Evolutionary conservation across 108 stramenopile species (phyloP), one percentile per base, ranked within the genome.

Genomic region (Cylindrotheca closterium): DNA sequence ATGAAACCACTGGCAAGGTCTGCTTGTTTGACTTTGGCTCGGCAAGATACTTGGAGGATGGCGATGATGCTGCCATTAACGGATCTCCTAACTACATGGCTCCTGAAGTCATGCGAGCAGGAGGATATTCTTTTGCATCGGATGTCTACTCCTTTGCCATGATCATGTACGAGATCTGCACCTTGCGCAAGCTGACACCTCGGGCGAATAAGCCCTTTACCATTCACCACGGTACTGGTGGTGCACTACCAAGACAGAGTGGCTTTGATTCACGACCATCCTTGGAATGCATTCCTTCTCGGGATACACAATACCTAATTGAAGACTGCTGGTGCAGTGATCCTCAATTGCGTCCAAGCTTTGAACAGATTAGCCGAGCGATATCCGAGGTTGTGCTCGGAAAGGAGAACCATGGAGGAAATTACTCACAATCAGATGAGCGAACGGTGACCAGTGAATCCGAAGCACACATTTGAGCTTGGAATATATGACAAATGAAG

Each of bases 1-100:
- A 72, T 58, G 31, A 65, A 31, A 72, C 67, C 49, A 55, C 54
- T 4, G 51, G 55, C 3, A 23, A 50, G 18, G 60, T 67, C 0
- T 37, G 60, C 21, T 56, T 87, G 2, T 84, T 87, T 31, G 86
- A 87, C 64, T 87, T 87, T 71, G 86, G 86, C 3, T 63, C 83
- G n/a, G 78, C 82, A 30, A 55, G 54, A 1, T 47, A 42, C 0
- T 10, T 83, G 4, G 60, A 55, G 19, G 47, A 71, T 1, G 55
- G 74, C 23, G 52, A 61, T 27, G 1, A 17, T 10, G 65, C 60
- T 19, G 55, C 68, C 37, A 31, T 67, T 2, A 26, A 46, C 47
- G 85, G 85, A 3, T 70, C 82, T 37, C 71, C 48, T 5, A 62
- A 79, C 1, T 86, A 81, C 61, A 86, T 86, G 81, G 60, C 73